phyloP scores from a whole-genome alignment of 371 early-diverging fungal genomes.

The Dichotomocladium elegans region DNA sequence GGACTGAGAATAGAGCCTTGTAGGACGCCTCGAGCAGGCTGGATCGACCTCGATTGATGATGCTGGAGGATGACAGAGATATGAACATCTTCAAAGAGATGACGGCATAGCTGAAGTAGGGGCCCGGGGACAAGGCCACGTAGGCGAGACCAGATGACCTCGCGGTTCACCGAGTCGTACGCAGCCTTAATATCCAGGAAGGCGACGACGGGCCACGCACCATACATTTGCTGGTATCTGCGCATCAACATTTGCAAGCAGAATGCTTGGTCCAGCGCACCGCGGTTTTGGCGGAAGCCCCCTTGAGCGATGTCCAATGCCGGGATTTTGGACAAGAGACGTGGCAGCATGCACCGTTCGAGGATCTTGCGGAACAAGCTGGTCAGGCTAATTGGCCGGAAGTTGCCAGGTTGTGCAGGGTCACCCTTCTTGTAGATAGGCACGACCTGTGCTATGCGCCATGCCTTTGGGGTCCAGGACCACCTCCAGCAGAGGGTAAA shows the following conservation, averaged over 20 bases:
- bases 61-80: slow-evolving; percentile 6
- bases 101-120: neutral
- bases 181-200: slow-evolving; percentile 31
- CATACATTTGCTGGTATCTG: neutral
- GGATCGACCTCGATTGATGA: slow-evolving; percentile 1
- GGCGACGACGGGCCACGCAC: slow-evolving; percentile 1
- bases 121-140: neutral
- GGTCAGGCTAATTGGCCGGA: slow-evolving; percentile 13
- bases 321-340: neutral
- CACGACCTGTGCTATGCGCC: slow-evolving; percentile 21
- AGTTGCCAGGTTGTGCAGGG: slow-evolving; percentile 9
- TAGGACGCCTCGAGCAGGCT: slow-evolving; percentile 13
- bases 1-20: slow-evolving; percentile 27
- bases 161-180: slow-evolving; percentile 9
- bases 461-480: slow-evolving; percentile 10
- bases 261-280: slow-evolving; percentile 20
- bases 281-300: slow-evolving; percentile 11
- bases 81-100: slow-evolving; percentile 13
- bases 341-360: slow-evolving; percentile 5
- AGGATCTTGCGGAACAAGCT: slow-evolving; percentile 14
- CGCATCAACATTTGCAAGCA: slow-evolving; percentile 13
- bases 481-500: slow-evolving; percentile 22
- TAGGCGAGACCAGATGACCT: slow-evolving; percentile 9
- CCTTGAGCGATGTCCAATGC: slow-evolving; percentile 19
- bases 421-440: slow-evolving; percentile 22